phyloP scores from a whole-genome alignment of 192 early-diverging fungal species.

The Backusella australiensis region DNA sequence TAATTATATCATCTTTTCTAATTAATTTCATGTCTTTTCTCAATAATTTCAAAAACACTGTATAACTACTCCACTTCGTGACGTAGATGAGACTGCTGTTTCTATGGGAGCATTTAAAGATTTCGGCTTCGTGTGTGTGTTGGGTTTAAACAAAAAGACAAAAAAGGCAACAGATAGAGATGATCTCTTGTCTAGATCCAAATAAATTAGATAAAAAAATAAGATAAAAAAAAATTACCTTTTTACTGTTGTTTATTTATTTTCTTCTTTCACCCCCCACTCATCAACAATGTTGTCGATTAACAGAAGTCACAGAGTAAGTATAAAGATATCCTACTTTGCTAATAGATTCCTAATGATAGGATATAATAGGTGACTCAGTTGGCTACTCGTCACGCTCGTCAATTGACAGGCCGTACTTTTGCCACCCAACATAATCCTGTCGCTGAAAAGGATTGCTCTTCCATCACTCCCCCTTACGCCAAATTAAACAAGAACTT shows the following conservation, averaged over 20 bases:
- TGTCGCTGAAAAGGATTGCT: conserved; percentile 40
- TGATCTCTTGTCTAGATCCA: conserved; percentile 5
- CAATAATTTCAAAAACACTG: too few species aligned
- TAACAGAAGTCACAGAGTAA: conserved; percentile 15
- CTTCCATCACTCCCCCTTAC: conserved; percentile 52
- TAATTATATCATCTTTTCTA: too few species aligned
- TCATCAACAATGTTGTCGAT: conserved; percentile 1
- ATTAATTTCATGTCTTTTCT: too few species aligned
- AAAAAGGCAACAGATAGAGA: conserved; percentile 7
- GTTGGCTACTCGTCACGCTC: not conserved
- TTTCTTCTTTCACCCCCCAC: conserved; percentile 9
- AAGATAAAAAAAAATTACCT: conserved; percentile 5
- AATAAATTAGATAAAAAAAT: conserved; percentile 1
- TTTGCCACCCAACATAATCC: conserved; percentile 30
- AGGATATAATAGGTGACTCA: not conserved
- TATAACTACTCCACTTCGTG: too few species aligned
- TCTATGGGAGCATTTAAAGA: too few species aligned
- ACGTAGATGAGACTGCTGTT: too few species aligned
- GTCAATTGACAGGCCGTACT: not conserved
- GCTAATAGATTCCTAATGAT: not conserved
- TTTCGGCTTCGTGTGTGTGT: not conserved
- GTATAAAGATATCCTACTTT: not conserved
- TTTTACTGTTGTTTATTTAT: not conserved
- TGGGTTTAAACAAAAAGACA: not conserved
- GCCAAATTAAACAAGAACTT: conserved; percentile 46